A percentile compares a stretch with the other conserved stretches of the same genome.
Evolutionary conservation across 2,329 filamentous ascomycete genomes (phyloP).

Genomic region (Nemania sp.): DNA sequence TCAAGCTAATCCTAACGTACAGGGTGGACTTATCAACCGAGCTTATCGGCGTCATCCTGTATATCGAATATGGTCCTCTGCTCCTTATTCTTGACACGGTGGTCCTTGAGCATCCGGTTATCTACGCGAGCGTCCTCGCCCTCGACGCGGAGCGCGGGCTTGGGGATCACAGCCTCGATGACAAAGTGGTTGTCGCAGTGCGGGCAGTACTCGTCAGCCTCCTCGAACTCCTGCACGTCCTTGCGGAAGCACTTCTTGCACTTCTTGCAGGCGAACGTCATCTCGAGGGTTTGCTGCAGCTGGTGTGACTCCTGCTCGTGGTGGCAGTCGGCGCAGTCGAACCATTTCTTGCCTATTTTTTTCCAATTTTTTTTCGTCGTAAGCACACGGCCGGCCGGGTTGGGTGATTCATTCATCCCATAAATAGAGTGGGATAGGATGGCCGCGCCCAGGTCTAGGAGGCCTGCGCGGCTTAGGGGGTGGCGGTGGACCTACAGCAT

Average conservation of each 20-base stretch:
- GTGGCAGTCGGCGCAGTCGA: slow-evolving; percentile 97
- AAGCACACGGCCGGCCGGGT: slow-evolving; percentile 18
- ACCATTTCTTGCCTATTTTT: slow-evolving; percentile 87
- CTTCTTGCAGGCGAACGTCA: slow-evolving; percentile 98
- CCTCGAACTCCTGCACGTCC: slow-evolving; percentile 90
- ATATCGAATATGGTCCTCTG: slow-evolving; percentile 79
- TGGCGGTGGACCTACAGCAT: slow-evolving; percentile 76
- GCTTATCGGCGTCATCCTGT: slow-evolving; percentile 77
- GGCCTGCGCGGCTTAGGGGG: background rate
- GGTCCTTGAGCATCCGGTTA: slow-evolving; percentile 91
- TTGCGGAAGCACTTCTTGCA: slow-evolving; percentile 99
- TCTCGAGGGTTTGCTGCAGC: slow-evolving; percentile 82
- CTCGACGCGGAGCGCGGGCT: slow-evolving; percentile 86
- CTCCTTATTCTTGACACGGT: slow-evolving; percentile 73
- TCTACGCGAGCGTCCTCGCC: slow-evolving; percentile 90
- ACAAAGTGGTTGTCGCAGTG: slow-evolving; percentile 99
- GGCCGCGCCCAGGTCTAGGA: background rate
- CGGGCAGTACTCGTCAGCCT: slow-evolving; percentile 98
- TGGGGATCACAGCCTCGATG: slow-evolving; percentile 86
- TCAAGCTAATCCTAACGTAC: background rate
- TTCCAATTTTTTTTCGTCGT: background rate
- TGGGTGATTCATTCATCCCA: background rate
- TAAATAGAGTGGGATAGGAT: background rate
- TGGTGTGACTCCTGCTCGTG: slow-evolving; percentile 81
- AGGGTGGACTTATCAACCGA: slow-evolving; percentile 61